Conservation (phyloP, 805 yeast species). For the Sporopachydermia quercuum region DNA sequence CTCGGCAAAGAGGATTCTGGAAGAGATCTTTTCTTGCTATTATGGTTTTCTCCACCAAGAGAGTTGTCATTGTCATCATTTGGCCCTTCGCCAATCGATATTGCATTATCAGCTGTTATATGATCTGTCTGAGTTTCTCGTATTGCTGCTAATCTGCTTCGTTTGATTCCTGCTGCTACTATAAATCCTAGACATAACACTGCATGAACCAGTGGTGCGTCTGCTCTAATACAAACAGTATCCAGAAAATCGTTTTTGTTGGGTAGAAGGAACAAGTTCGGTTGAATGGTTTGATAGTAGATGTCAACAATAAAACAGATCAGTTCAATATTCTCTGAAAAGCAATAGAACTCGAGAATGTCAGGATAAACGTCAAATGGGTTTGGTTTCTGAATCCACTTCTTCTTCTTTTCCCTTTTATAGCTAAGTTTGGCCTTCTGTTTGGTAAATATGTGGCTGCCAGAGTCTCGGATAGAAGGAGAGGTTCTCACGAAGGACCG, state of each 20-base stretch:
- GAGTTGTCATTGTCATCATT: not conserved
- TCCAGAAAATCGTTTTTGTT: not conserved
- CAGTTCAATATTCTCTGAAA: not conserved
- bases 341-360: not conserved
- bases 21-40: not conserved
- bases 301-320: not conserved
- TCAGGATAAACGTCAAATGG: constrained; percentile 1
- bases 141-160: not conserved
- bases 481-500: not conserved
- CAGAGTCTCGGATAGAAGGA: not conserved
- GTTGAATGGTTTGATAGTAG: not conserved
- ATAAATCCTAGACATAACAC: not conserved
- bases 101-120: not conserved
- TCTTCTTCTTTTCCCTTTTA: no score
- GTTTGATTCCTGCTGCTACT: not conserved
- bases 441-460: no score
- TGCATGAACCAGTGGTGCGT: not conserved
- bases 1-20: not conserved
- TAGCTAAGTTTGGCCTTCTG: no score
- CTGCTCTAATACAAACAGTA: not conserved
- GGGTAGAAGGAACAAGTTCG: not conserved
- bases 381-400: not conserved
- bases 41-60: not conserved
- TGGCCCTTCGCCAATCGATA: not conserved
- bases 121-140: not conserved